These are phyloP conservation scores for Gaillardinia entomophila DNA, from an alignment of 805 yeast species.

Conservation along the genomic window DNA sequence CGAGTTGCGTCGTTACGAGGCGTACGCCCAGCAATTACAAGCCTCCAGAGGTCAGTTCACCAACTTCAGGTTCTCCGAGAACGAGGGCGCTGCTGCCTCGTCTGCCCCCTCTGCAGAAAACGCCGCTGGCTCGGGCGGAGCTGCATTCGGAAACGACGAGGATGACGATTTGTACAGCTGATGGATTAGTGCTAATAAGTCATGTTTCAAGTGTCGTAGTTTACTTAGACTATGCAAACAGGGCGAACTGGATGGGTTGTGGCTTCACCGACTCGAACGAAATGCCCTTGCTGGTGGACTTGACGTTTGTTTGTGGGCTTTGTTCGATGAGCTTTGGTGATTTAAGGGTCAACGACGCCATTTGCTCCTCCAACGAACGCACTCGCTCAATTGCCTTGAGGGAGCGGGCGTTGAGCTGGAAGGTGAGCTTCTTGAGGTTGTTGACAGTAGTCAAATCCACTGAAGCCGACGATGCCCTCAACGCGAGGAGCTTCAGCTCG, in stretches of 20 bases:
- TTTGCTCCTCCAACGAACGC: background rate
- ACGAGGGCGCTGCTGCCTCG: conserved; percentile 13
- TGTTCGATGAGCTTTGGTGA: too few species aligned
- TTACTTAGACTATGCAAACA: too few species aligned
- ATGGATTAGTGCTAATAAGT: too few species aligned
- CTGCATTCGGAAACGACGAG: conserved; percentile 45
- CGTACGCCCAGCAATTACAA: conserved; percentile 93
- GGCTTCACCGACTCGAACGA: too few species aligned
- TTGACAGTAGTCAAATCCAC: background rate
- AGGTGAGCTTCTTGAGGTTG: background rate
- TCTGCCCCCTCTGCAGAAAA: conserved; percentile 3
- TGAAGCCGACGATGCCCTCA: background rate
- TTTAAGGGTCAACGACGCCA: too few species aligned
- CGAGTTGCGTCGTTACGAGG: conserved; percentile 97
- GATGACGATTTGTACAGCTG: conserved; percentile 26
- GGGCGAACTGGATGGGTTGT: too few species aligned
- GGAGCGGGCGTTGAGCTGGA: background rate
- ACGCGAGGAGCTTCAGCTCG: background rate
- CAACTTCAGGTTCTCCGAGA: conserved; percentile 77
- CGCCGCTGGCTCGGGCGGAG: conserved; percentile 5
- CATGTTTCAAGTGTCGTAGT: too few species aligned
- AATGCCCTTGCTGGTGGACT: too few species aligned
- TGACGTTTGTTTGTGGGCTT: too few species aligned
- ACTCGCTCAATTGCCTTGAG: background rate
- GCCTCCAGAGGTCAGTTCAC: conserved; percentile 94